These are phyloP conservation scores for Stachybotrys chlorohalonatus DNA, from an alignment of 2,329 filamentous ascomycete species.

Conservation along the genomic window DNA sequence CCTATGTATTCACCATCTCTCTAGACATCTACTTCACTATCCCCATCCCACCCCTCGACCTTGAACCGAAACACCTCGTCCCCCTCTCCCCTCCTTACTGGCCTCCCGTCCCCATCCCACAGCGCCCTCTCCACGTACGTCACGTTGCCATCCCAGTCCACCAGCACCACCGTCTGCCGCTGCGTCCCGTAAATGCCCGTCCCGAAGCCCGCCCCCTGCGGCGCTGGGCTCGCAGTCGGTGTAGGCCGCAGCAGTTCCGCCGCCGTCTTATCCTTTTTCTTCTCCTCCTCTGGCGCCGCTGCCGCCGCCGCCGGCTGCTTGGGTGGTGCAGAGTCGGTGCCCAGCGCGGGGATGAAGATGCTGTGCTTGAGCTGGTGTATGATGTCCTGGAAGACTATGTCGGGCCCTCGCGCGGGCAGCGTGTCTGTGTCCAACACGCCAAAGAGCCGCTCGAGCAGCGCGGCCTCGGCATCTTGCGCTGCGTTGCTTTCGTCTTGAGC, in stretches of 20 bases:
- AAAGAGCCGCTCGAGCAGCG: conserved; percentile 43
- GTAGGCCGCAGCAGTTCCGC: conserved; percentile 25
- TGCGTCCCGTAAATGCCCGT: conserved; percentile 57
- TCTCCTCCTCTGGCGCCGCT: conserved; percentile 23
- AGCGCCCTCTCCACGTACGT: conserved; percentile 50
- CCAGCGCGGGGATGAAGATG: conserved; percentile 53
- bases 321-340: conserved; percentile 9
- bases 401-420: conserved; percentile 32
- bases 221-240: conserved; percentile 27
- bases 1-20: not conserved
- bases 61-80: conserved; percentile 47
- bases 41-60: conserved; percentile 42
- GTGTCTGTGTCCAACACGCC: conserved; percentile 47
- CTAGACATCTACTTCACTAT: not conserved
- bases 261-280: conserved; percentile 12
- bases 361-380: conserved; percentile 45
- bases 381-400: conserved; percentile 42
- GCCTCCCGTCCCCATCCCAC: conserved; percentile 49
- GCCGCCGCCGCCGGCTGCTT: conserved; percentile 20
- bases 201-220: conserved; percentile 32
- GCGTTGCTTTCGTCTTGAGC: conserved; percentile 22
- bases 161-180: conserved; percentile 51
- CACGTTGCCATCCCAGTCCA: conserved; percentile 55
- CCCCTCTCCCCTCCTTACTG: conserved; percentile 42
- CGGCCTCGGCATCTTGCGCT: conserved; percentile 39